Percentiles rank a stretch among this genome's conserved stretches.
phyloP scores from a whole-genome alignment of 2,329 filamentous ascomycete genomes.

The Scedosporium apiospermum region DNA sequence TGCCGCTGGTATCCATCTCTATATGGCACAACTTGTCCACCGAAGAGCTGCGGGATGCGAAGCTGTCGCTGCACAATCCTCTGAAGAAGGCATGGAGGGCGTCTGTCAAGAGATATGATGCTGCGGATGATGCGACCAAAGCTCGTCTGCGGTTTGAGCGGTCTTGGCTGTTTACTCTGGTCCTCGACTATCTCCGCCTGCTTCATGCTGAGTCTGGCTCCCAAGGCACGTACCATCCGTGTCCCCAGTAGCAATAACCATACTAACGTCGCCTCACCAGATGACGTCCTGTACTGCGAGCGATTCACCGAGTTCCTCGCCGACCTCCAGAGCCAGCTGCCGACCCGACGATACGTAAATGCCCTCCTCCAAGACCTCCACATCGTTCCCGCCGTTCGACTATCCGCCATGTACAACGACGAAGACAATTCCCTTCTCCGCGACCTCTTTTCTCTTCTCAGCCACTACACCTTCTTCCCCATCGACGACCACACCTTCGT shows the following conservation, averaged over 20 bases:
- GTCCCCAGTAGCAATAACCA: slow-evolving; percentile 9
- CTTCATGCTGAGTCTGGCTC: slow-evolving; percentile 51
- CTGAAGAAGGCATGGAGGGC: slow-evolving; percentile 88
- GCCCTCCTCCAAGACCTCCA: slow-evolving; percentile 80
- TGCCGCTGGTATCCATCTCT: slow-evolving; percentile 84
- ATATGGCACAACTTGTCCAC: slow-evolving; percentile 91
- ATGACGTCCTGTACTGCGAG: slow-evolving; percentile 76
- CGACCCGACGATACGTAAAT: slow-evolving; percentile 89
- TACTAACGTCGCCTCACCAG: slow-evolving; percentile 24
- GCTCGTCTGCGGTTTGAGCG: slow-evolving; percentile 81
- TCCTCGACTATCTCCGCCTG: slow-evolving; percentile 71
- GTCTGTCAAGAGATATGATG: slow-evolving; percentile 74
- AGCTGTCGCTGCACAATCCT: slow-evolving; percentile 63
- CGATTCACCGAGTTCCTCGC: slow-evolving; percentile 86
- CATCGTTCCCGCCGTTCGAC: slow-evolving; percentile 62
- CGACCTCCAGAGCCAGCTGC: slow-evolving; percentile 86
- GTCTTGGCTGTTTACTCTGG: slow-evolving; percentile 81
- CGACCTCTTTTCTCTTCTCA: slow-evolving; percentile 70
- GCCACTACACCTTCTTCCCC: slow-evolving; percentile 79
- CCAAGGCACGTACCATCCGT: slow-evolving; percentile 26
- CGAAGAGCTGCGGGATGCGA: slow-evolving; percentile 62
- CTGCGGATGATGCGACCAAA: slow-evolving; percentile 70
- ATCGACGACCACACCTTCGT: slow-evolving; percentile 85
- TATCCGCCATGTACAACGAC: slow-evolving; percentile 70
- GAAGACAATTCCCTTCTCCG: slow-evolving; percentile 68